Base-by-base conservation (phyloP, 2,329 filamentous ascomycete species). In the Erysiphe neolycopersici region DNA sequence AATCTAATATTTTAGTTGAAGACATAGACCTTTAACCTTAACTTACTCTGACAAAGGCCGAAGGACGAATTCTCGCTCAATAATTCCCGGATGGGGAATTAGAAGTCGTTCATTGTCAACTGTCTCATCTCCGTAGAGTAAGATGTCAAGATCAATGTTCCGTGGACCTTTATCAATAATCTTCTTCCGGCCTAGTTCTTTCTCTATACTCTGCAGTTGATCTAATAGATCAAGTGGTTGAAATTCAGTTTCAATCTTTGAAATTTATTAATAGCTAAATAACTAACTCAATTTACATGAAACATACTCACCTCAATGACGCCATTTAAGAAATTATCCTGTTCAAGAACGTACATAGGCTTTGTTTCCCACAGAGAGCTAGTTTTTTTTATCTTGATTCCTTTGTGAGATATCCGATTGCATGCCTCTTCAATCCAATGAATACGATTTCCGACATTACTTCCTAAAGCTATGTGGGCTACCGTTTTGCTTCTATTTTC, bases 281-380 rank as follows among this genome's bases (percentile, higher is more conserved):
- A 9, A 26, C 22, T 26, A 26, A 26, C 22, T 26, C 22, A 9
- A 26, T 8, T 8, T 26, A 26, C 22, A 26, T 6, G 1, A 9
- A 26, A 9, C 3, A 19, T 10, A 38, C 73, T 58, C 59, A 91
- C 84, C 73, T 92, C 81, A 59, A 83, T 93, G 45, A 76, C 85
- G 17, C 84, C 89, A 57, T 98, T 98, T 41, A 94, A 64, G 56
- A 98, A 98, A 29, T 72, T 71, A 48, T 76, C 75, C 59, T 98
- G 89, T 49, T 94, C 79, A 48, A 79, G 64, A 49, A 94, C 79
- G 60, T 98, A 98, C 89, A 98, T 98, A 18, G 89, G 83, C 52
- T 82, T 75, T 3, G 87, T 98, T 62, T 95, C 84, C 70, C 89
- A 98, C 3, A 98, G 65, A 47, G 75, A 78, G 58, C 87, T 95